phyloP scores from a whole-genome alignment of 495 filamentous ascomycete species.

The Talaromyces wortmannii region DNA sequence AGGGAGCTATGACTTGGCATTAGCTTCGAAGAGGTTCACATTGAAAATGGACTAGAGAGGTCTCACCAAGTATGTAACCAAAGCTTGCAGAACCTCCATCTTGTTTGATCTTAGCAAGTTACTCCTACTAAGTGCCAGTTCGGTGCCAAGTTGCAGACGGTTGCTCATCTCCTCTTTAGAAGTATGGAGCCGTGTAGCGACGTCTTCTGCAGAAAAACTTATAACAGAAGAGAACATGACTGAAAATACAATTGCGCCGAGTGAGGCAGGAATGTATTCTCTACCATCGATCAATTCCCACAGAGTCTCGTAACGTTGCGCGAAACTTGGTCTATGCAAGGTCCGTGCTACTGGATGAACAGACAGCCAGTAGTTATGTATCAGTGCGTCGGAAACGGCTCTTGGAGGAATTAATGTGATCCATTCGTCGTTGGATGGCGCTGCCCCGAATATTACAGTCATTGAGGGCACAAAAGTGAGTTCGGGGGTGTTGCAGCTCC shows the following conservation, averaged over 20 bases:
- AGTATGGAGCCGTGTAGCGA: background rate
- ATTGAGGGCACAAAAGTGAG: background rate
- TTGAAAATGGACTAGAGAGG: background rate
- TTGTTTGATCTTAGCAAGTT: background rate
- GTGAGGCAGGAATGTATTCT: constrained; percentile 6
- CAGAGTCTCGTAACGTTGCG: constrained; percentile 52
- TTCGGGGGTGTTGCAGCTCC: background rate
- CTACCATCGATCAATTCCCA: constrained; percentile 46
- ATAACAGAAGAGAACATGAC: background rate
- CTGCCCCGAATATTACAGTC: background rate
- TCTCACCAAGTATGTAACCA: background rate
- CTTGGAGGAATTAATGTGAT: background rate
- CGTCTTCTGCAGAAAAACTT: background rate
- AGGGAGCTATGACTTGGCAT: background rate
- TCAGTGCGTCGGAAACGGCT: constrained; percentile 44
- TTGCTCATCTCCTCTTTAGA: background rate
- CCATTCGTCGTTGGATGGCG: background rate
- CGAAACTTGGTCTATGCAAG: constrained; percentile 57
- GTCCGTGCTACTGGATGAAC: constrained; percentile 60
- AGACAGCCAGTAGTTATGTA: constrained; percentile 54
- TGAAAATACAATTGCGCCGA: background rate
- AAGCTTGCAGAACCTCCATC: background rate
- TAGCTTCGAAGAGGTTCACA: background rate
- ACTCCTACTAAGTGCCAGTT: background rate
- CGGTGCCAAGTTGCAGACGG: background rate